These are phyloP conservation scores for Lithospermum erythrorhizon DNA, from an alignment of 257 asterid species.

Conservation along the genomic window DNA sequence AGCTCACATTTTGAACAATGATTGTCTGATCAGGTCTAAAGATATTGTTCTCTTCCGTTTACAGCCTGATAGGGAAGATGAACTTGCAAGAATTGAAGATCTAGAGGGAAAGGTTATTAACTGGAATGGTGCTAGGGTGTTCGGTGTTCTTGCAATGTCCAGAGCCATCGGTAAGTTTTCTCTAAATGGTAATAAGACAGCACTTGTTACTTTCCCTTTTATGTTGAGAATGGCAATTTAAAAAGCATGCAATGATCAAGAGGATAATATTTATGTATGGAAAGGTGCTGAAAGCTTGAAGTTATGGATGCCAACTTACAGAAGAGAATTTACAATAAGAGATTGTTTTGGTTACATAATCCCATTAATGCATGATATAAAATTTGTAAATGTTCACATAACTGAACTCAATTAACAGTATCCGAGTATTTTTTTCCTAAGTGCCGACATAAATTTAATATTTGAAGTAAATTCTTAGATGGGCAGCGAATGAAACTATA, in stretches of 20 bases:
- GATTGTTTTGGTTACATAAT: background rate
- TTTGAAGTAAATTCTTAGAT: background rate
- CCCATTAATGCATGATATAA: background rate
- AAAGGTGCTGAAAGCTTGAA: no score
- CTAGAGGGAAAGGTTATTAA: slow-evolving; percentile 7
- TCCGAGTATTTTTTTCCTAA: no score
- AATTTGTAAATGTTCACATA: background rate
- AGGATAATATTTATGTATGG: no score
- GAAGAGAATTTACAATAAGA: background rate
- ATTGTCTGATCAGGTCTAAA: slow-evolving; percentile 10
- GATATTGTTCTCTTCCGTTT: slow-evolving; percentile 1
- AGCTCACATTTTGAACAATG: background rate
- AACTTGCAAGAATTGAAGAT: slow-evolving; percentile 11
- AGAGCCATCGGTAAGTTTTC: slow-evolving; percentile 13
- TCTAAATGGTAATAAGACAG: background rate
- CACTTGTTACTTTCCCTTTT: no score
- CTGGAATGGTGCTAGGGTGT: slow-evolving; percentile 16
- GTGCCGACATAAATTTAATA: no score
- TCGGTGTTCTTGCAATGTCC: slow-evolving; percentile 12
- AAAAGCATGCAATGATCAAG: no score
- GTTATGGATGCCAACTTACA: no score
- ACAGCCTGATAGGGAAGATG: slow-evolving; percentile 11
- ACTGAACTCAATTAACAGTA: no score
- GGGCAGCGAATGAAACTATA: background rate
- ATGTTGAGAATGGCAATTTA: no score